Conservation (phyloP, 2,329 filamentous ascomycete species). For the Phialophora verrucosa region DNA sequence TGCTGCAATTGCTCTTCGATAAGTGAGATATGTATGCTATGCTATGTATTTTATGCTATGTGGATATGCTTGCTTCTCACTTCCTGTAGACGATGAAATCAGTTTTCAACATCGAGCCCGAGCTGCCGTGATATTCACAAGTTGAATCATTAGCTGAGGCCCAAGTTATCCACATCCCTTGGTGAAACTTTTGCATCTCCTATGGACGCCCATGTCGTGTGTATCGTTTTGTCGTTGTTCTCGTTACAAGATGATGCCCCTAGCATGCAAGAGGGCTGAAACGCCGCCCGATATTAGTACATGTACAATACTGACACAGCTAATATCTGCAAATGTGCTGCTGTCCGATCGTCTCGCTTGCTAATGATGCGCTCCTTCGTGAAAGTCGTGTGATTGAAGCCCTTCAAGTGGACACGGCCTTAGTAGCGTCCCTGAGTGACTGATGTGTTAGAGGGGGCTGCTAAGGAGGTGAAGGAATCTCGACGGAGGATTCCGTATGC, state of each 20-base stretch:
- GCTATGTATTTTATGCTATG: not conserved
- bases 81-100: not conserved
- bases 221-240: constrained; percentile 1
- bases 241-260: not conserved
- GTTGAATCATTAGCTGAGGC: not conserved
- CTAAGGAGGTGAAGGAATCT: constrained; percentile 7
- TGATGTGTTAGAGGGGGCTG: not conserved
- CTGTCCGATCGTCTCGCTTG: not conserved
- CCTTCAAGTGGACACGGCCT: not conserved
- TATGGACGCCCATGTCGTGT: not conserved
- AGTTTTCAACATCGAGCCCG: not conserved
- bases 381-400: not conserved
- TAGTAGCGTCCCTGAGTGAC: not conserved
- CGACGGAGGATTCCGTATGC: constrained; percentile 2
- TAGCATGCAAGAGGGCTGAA: not conserved
- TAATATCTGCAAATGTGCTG: not conserved
- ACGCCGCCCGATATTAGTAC: not conserved
- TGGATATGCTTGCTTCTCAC: not conserved
- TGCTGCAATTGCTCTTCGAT: not conserved
- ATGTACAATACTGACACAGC: not conserved
- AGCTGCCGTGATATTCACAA: not conserved
- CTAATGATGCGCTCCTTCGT: not conserved
- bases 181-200: not conserved
- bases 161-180: not conserved
- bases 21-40: not conserved